Percentiles rank a stretch among this genome's conserved stretches.
phyloP scores from a whole-genome alignment of 345 rosid genomes.

The Bruguiera parviflora region DNA sequence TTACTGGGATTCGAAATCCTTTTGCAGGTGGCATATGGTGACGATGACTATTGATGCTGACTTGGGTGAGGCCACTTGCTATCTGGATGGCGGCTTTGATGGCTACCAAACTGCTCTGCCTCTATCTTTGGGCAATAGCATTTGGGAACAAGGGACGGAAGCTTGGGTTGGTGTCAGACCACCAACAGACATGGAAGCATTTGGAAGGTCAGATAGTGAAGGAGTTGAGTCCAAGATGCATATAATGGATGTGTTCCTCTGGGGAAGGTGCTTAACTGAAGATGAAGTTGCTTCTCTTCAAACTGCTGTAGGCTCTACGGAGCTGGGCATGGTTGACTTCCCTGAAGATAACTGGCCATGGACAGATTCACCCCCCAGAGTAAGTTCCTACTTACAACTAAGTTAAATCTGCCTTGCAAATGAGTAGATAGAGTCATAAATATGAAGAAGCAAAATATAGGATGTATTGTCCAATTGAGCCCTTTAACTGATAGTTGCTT shows the following conservation, averaged over 20 bases:
- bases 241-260: slow-evolving; percentile 96
- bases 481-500: slow-evolving; percentile 25
- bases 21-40: slow-evolving; percentile 94
- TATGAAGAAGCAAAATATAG: slow-evolving; percentile 1
- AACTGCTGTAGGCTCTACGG: slow-evolving; percentile 67
- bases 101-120: slow-evolving; percentile 79
- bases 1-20: slow-evolving; percentile 5
- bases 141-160: slow-evolving; percentile 91
- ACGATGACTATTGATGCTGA: slow-evolving; percentile 95
- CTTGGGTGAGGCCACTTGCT: slow-evolving; percentile 94
- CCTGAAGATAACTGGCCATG: slow-evolving; percentile 96
- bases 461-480: background rate
- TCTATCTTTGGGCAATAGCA: slow-evolving; percentile 52
- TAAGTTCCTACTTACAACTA: slow-evolving; percentile 30
- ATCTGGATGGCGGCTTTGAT: slow-evolving; percentile 96
- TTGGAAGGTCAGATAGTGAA: slow-evolving; percentile 99
- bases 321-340: slow-evolving; percentile 70
- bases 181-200: slow-evolving; percentile 87
- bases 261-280: slow-evolving; percentile 97
- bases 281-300: slow-evolving; percentile 86
- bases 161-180: slow-evolving; percentile 94
- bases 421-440: background rate
- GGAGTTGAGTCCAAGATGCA: slow-evolving; percentile 99
- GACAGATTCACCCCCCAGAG: slow-evolving; percentile 95
- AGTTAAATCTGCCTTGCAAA: background rate